These are phyloP conservation scores for Mucor piriformis DNA, from an alignment of 371 early-diverging fungal genomes.

Conservation along the genomic window DNA sequence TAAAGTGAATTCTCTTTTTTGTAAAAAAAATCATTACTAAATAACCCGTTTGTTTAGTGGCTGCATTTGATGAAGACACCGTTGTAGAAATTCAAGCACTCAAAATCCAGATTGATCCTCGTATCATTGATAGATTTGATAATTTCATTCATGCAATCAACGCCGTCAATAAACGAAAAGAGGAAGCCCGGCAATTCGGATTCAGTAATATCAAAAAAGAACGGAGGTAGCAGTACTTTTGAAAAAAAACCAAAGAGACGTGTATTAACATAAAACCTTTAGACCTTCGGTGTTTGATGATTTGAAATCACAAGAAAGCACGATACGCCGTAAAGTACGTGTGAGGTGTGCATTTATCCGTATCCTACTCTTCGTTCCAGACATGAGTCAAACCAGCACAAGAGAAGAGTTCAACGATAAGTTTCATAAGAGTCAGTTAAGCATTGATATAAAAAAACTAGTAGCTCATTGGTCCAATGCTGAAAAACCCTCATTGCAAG, in stretches of 20 bases:
- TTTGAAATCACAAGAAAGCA: constrained; percentile 8
- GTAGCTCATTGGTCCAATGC: constrained; percentile 19
- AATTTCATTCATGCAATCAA: constrained; percentile 43
- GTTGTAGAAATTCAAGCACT: constrained; percentile 55
- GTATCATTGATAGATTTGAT: constrained; percentile 53
- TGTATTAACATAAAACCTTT: too few relatives aligned
- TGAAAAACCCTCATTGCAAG: neutral
- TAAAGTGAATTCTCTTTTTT: too few relatives aligned
- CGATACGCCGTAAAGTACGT: constrained; percentile 22
- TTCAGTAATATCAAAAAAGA: neutral
- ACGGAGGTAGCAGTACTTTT: too few relatives aligned
- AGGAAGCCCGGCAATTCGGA: neutral
- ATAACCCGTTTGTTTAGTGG: neutral
- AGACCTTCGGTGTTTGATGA: constrained; percentile 22
- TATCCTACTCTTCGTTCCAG: constrained; percentile 43
- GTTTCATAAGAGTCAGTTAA: constrained; percentile 34
- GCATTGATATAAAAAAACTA: constrained; percentile 42
- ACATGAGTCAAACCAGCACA: constrained; percentile 46
- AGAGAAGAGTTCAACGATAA: constrained; percentile 40
- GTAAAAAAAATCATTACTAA: too few relatives aligned
- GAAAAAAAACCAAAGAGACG: too few relatives aligned
- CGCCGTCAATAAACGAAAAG: constrained; percentile 9
- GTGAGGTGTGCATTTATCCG: constrained; percentile 46
- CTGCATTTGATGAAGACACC: constrained; percentile 41
- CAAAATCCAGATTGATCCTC: constrained; percentile 52